These are phyloP conservation scores for Coffea eugenioides DNA, from an alignment of 257 asterid genomes.

Conservation along the genomic window DNA sequence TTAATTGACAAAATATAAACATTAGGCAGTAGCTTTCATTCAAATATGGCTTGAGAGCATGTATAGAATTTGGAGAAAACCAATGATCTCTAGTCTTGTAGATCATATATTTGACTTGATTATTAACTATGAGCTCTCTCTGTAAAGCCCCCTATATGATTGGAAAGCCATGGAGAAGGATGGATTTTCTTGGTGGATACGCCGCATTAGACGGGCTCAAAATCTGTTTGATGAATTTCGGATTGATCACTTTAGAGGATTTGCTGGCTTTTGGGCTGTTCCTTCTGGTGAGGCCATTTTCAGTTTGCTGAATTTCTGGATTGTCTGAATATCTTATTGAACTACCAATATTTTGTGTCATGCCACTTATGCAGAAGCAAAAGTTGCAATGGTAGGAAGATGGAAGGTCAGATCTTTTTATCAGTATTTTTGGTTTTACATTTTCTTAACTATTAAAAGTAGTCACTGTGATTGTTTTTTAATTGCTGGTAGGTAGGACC, in stretches of 20 bases:
- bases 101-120: slow-evolving; percentile 9
- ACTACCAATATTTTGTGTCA: slow-evolving; percentile 14
- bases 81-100: background rate
- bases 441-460: background rate
- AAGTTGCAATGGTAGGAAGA: slow-evolving; percentile 72
- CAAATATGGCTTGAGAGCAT: background rate
- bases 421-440: slow-evolving; percentile 22
- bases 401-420: slow-evolving; percentile 71
- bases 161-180: slow-evolving; percentile 95
- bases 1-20: no score
- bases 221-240: slow-evolving; percentile 91
- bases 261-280: slow-evolving; percentile 99
- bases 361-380: slow-evolving; percentile 65
- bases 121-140: slow-evolving; percentile 26
- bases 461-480: slow-evolving; percentile 32
- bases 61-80: background rate
- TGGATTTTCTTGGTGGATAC: slow-evolving; percentile 91
- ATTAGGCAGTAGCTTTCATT: no score
- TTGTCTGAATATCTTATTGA: background rate
- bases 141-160: slow-evolving; percentile 83
- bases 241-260: slow-evolving; percentile 97
- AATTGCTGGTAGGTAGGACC: slow-evolving; percentile 84
- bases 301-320: slow-evolving; percentile 12
- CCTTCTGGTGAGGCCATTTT: slow-evolving; percentile 73
- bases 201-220: slow-evolving; percentile 76